Conservation (phyloP, 2,329 filamentous ascomycete species). For the Rhynchosporium graminicola region DNA sequence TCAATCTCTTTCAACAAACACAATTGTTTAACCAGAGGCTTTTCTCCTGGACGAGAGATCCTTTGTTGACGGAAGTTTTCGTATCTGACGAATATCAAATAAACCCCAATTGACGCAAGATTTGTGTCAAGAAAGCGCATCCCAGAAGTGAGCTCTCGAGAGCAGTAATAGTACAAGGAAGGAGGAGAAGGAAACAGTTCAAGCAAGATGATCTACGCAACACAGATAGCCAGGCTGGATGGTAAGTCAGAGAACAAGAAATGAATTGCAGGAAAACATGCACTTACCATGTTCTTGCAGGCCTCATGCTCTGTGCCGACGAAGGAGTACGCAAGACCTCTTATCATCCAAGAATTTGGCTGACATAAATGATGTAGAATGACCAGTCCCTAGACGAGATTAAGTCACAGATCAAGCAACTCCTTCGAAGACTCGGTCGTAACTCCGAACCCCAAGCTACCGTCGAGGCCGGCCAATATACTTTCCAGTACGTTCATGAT, state of each 20-base stretch:
- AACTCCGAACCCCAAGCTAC: conserved; percentile 88
- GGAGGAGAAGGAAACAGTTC: conserved; percentile 1
- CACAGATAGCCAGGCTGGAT: conserved; percentile 91
- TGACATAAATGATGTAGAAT: conserved; percentile 47
- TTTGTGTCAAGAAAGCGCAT: neutral
- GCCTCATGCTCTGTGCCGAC: conserved; percentile 92
- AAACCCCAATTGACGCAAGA: neutral
- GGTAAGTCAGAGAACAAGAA: conserved; percentile 52
- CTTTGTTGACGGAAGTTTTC: neutral
- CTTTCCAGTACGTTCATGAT: conserved; percentile 69
- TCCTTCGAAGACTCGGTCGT: conserved; percentile 84
- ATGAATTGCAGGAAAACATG: neutral
- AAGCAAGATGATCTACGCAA: conserved; percentile 71
- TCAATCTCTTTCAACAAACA: neutral
- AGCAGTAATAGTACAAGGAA: neutral
- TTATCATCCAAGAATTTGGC: conserved; percentile 6
- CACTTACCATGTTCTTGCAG: conserved; percentile 48
- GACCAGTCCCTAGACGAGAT: conserved; percentile 80
- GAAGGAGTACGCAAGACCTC: conserved; percentile 59
- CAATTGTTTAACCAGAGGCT: neutral
- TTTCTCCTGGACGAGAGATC: neutral
- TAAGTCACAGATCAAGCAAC: conserved; percentile 86
- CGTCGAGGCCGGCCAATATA: conserved; percentile 83
- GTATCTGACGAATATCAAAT: neutral
- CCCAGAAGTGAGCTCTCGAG: neutral